Conservation (phyloP, 2,329 filamentous ascomycete species). For the Microdochium nivale region DNA sequence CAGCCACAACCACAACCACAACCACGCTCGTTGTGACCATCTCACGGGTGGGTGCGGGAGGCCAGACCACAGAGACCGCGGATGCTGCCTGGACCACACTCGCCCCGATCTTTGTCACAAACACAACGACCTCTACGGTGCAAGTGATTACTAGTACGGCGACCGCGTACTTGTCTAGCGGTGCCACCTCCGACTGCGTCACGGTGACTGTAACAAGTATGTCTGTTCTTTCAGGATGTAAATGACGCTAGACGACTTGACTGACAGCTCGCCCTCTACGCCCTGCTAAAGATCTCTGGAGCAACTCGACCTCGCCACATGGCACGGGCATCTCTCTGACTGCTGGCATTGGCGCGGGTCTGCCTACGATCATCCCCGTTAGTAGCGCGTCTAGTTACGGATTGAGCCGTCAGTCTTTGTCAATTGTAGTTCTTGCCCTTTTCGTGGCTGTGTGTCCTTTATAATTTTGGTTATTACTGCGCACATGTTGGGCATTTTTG, state of each 20-base stretch:
- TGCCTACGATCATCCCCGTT: background rate
- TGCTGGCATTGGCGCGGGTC: background rate
- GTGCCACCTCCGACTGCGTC: background rate
- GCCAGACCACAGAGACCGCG: background rate
- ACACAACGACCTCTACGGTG: background rate
- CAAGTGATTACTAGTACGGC: background rate
- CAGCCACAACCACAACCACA: background rate
- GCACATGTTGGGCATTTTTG: no score
- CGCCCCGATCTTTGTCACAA: background rate
- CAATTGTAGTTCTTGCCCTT: background rate
- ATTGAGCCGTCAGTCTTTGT: background rate
- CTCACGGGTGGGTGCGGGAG: background rate
- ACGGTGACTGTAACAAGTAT: background rate
- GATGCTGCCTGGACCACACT: background rate
- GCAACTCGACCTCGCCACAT: background rate
- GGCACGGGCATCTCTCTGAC: background rate
- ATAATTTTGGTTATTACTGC: no score
- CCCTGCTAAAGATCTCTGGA: background rate
- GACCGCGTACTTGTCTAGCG: background rate
- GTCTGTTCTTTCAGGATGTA: no score
- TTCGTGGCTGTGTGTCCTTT: background rate
- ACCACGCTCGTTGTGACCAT: background rate
- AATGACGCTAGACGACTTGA: background rate
- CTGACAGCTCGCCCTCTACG: background rate
- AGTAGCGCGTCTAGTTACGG: background rate